A percentile compares a stretch with the other conserved stretches of the same genome.
Evolutionary conservation across 75 land plant species (phyloP).

Genomic region (Isoetes taiwanensis): DNA sequence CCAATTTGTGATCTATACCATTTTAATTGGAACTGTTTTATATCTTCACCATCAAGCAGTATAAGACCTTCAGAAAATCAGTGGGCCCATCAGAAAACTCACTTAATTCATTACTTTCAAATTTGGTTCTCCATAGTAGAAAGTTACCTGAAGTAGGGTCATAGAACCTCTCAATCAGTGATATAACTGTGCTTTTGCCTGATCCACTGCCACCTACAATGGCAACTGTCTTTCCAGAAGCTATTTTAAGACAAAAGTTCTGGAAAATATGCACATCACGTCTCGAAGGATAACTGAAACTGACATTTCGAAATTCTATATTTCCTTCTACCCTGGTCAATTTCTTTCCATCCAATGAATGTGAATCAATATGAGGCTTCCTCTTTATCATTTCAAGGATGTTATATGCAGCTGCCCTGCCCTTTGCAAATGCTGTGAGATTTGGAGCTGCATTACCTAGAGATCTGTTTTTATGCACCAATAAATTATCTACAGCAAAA

Average conservation of each 20-base stretch:
- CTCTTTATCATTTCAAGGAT: conserved; percentile 61
- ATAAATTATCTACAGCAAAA: not conserved
- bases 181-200: conserved; percentile 61
- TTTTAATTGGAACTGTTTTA: conserved; percentile 13
- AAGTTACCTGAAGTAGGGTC: conserved; percentile 32
- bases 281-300: conserved; percentile 48
- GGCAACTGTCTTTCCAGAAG: conserved; percentile 49
- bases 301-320: conserved; percentile 40
- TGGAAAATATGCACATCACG: conserved; percentile 36
- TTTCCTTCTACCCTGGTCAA: conserved; percentile 50
- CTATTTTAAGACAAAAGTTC: conserved; percentile 30
- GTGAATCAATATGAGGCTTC: conserved; percentile 42
- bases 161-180: conserved; percentile 55
- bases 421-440: conserved; percentile 70
- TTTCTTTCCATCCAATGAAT: conserved; percentile 23
- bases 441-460: conserved; percentile 79
- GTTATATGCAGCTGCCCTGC: conserved; percentile 63
- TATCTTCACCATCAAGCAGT: conserved; percentile 11
- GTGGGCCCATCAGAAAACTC: no score
- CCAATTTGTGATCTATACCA: conserved; percentile 15
- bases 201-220: conserved; percentile 70
- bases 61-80: conserved; percentile 10
- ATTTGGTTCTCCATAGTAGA: not conserved
- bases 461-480: conserved; percentile 29
- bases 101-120: not conserved